Evolutionary conservation across 306 rosid species (phyloP).

Genomic region (Parietaria judaica): DNA sequence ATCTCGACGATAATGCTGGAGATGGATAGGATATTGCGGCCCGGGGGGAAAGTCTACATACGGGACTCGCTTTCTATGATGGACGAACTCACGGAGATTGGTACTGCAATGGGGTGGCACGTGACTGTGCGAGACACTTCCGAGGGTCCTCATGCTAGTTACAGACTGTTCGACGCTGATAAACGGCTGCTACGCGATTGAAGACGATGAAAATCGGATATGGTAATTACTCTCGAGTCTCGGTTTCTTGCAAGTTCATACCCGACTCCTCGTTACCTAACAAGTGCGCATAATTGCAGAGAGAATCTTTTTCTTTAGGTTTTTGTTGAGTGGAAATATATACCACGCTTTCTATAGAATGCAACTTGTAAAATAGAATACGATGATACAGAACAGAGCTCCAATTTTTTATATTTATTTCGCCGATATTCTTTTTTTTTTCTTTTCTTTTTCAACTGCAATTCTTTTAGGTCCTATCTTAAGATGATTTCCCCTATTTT

Average conservation of each 20-base stretch:
- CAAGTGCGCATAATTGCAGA: too few relatives aligned
- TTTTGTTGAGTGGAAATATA: background rate
- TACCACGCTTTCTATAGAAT: background rate
- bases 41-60: constrained; percentile 71
- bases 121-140: constrained; percentile 55
- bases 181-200: constrained; percentile 47
- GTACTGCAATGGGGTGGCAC: constrained; percentile 82
- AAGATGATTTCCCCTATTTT: too few relatives aligned
- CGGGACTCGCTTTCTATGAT: constrained; percentile 69
- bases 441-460: too few relatives aligned
- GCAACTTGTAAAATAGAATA: background rate
- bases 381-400: background rate
- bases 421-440: too few relatives aligned
- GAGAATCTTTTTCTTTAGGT: too few relatives aligned
- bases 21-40: constrained; percentile 94
- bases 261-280: too few relatives aligned
- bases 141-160: constrained; percentile 90
- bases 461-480: too few relatives aligned
- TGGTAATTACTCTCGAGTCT: background rate
- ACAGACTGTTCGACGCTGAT: constrained; percentile 66
- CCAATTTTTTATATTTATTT: background rate
- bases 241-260: too few relatives aligned
- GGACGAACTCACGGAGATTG: constrained; percentile 81
- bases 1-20: constrained; percentile 85
- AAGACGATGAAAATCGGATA: constrained; percentile 13